Base-by-base conservation (phyloP, 345 rosid species). In the Rhodamnia rubescens region DNA sequence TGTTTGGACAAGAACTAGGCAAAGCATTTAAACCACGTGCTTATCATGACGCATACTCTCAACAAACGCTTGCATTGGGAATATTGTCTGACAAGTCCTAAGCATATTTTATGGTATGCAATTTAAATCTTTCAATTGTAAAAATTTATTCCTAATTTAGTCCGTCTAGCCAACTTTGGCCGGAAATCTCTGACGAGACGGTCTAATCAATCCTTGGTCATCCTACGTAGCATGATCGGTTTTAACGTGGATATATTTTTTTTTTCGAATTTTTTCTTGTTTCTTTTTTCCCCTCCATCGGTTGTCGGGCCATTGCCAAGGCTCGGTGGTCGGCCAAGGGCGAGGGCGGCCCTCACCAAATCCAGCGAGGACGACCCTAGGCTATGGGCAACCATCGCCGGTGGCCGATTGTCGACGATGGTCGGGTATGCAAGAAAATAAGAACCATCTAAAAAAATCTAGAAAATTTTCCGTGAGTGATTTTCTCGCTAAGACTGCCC, bases 121-220 rank as follows among this genome's bases (percentile, higher is more conserved):
- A 0, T 27, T 15, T 61, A 15, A 29, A 29, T 0, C 0, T 15
- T 64, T 29, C 7, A 61, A 29, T 29, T 13, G 0, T 15, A 0
- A 2, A 2, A 29, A 27, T 15, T 58, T 27, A 27, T 0, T 61
- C 8, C 15, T 14, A 27, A 27, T 61, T 59, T 27, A 61, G 21
- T 27, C 15, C 27, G 3, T 15, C 2, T 8, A 0, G 0, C 10
- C 16, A 61, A 61, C 29, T 15, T 61, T 15, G 11, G 3, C 11
- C 13, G 1, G 12, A 61, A 29, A 29, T 61, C 1, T 61, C 1
- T 5, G 0, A 61, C 2, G 22, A 7, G 18, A 5, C 8, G 0
- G 10, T 61, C 42, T 6, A 15, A 3, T 61, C 36, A 61, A 61
- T 15, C 4, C 6, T 1, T 1, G 6, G 53, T 18, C 18, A 52